Evolutionary conservation across 2,329 filamentous ascomycete species (phyloP).

Genomic region (Paracoccidioides lutzii): DNA sequence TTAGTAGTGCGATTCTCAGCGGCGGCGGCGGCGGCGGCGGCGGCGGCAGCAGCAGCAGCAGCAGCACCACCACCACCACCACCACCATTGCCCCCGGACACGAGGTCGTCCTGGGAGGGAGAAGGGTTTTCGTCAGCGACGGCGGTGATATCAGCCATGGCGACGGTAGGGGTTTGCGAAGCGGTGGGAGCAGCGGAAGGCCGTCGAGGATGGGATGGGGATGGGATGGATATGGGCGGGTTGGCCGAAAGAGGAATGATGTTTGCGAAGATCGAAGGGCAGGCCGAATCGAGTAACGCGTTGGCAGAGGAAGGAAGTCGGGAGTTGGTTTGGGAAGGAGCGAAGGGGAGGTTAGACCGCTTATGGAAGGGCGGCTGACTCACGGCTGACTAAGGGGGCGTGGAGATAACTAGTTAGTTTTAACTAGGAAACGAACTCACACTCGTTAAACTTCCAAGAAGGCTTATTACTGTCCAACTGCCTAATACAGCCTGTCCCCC

Average conservation of each 20-base stretch:
- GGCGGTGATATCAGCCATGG: slow-evolving; percentile 68
- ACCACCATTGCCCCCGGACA: slow-evolving; percentile 56
- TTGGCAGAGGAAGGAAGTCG: slow-evolving; percentile 21
- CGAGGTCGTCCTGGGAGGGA: slow-evolving; percentile 59
- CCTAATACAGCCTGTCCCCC: too few species aligned
- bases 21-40: slow-evolving; percentile 18
- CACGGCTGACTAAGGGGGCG: too few species aligned
- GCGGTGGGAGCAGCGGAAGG: slow-evolving; percentile 6
- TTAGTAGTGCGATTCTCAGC: slow-evolving; percentile 73
- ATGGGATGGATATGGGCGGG: slow-evolving; percentile 4
- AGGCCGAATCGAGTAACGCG: slow-evolving; percentile 37
- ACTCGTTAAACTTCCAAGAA: too few species aligned
- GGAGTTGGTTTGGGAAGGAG: slow-evolving; percentile 24
- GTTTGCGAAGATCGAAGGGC: slow-evolving; percentile 22
- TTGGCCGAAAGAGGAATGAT: slow-evolving; percentile 35
- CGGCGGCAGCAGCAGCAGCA: slow-evolving; percentile 2
- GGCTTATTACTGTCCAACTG: too few species aligned
- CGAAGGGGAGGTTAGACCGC: slow-evolving; percentile 16
- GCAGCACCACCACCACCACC: too few species aligned
- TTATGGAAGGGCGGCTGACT: too few species aligned
- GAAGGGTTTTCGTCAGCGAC: slow-evolving; percentile 63
- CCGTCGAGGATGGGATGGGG: background rate
- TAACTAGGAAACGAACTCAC: too few species aligned
- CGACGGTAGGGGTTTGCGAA: slow-evolving; percentile 10
- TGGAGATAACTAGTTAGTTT: too few species aligned